Base-by-base conservation (phyloP, 192 early-diverging fungal species). In the Lunasporangiospora selenospora region DNA sequence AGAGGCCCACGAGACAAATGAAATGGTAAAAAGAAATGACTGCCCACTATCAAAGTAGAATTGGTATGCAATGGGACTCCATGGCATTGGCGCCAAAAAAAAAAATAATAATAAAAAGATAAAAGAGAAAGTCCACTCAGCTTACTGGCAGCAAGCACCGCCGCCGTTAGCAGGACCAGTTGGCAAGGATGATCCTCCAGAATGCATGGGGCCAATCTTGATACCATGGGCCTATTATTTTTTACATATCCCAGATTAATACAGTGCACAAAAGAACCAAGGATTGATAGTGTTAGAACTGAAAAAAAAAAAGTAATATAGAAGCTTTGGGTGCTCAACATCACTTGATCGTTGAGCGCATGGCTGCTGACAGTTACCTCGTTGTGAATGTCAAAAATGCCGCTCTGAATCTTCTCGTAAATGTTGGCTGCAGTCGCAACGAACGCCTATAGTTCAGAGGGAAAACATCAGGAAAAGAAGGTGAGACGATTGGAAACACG, bases 381-480 rank as follows among this genome's bases (percentile, higher is more conserved):
- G 67, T 90, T 89, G 43, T 80, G 81, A 21, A 90, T 82, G 42
- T 89, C 88, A 75, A 91, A 85, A 52, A 89, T 83, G 15, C 90
- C 90, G 55, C 81, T 71, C 55, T 89, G 86, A 49, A 93, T 91
- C 78, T 93, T 93, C 29, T 88, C 86, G 58, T 91, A 89, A 30
- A 93, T 88, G 56, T 93, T 89, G 53, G 87, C 82, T 29, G 91
- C 90, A 21, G 89, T 91, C 62, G 87, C 83, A n/a, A 86, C 84
- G 81, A 91, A 93, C 4, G 88, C 89, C 70, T 87, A 58, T 30
- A 11, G 30, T n/a, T n/a, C n/a, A n/a, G n/a, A n/a, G n/a, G n/a
- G n/a, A n/a, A n/a, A n/a, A n/a, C n/a, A n/a, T n/a, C n/a, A n/a
- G n/a, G n/a, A n/a, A n/a, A n/a, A n/a, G n/a, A n/a, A n/a, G n/a